These are phyloP conservation scores for Suhomyces xylopsoci DNA, from an alignment of 805 yeast genomes.

Conservation along the genomic window DNA sequence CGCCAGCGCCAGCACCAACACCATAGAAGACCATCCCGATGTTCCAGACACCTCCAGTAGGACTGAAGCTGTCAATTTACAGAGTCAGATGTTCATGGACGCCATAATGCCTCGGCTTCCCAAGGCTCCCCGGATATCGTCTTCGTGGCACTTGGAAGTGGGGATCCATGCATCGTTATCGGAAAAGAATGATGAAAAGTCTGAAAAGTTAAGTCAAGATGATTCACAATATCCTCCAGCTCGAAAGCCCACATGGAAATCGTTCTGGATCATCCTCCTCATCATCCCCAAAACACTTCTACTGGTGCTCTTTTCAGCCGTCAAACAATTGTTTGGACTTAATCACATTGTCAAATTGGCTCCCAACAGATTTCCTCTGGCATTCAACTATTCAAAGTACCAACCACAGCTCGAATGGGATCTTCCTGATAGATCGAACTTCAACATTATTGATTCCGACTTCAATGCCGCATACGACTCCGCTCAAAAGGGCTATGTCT, in stretches of 20 bases:
- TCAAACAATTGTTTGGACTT: constrained; percentile 23
- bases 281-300: constrained; percentile 53
- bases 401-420: constrained; percentile 17
- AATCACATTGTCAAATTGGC: constrained; percentile 5
- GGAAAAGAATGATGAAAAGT: constrained; percentile 8
- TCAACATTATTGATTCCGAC: constrained; percentile 11
- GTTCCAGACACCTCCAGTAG: background rate
- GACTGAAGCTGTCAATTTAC: constrained; percentile 18
- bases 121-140: constrained; percentile 37
- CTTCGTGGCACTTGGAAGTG: constrained; percentile 43
- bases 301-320: constrained; percentile 36
- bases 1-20: background rate
- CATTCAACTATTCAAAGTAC: constrained; percentile 26
- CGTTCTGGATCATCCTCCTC: constrained; percentile 48
- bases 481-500: constrained; percentile 26
- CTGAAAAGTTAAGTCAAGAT: background rate
- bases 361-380: constrained; percentile 19
- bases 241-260: constrained; percentile 21
- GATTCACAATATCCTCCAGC: background rate
- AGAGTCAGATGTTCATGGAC: constrained; percentile 24
- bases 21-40: background rate
- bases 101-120: constrained; percentile 36
- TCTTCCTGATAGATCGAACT: background rate
- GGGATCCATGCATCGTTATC: constrained; percentile 35
- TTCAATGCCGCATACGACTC: constrained; percentile 31